Evolutionary conservation across 441 rosid genomes (phyloP), one percentile per base, ranked within the genome.

Genomic region (Pelargonium australe): DNA sequence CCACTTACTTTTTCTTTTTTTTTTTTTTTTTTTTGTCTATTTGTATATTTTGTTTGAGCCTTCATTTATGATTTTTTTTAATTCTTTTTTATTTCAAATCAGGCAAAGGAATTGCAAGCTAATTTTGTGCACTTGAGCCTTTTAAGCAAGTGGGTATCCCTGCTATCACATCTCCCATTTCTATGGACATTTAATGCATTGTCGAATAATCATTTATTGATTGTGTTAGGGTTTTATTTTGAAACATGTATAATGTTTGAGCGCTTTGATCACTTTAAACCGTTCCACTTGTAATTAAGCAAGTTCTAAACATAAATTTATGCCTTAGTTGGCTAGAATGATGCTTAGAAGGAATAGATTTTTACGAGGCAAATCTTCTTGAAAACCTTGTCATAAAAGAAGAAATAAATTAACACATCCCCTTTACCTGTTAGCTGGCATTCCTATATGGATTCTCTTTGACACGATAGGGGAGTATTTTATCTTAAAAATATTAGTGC

Each of bases 21-120:
- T 44, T 1, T 44, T 9, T 28, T 47, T 51, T 41, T 25, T 19
- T 0, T 45, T 10, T 68, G 53, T 37, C n/a, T 60, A n/a, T 67
- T 70, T 64, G 16, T 66, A 70, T 73, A 12, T 17, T 67, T 70
- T 64, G 16, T 66, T 72, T 73, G n/a, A 67, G 63, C 34, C 11
- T 68, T 45, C 55, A 34, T 20, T 66, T 31, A 68, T 67, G 41
- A 20, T 20, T 70, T 60, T 70, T 70, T 74, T 31, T 75, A 57
- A 41, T 40, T 68, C 64, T 80, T 74, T 64, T 28, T 63, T 71
- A 64, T 60, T n/a, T 34, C 20, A 2, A 61, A 68, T 68, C 75
- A 93, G 98, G 92, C 91, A 28, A 93, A 86, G 81, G 95, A 93
- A 83, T 49, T 89, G 81, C 95, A 87, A 78, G 87, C 93, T 19